A percentile compares a stretch with the other conserved stretches of the same genome.
Evolutionary conservation across 768 basidiomycete genomes (phyloP).

Genomic region (Pluteus cervinus): DNA sequence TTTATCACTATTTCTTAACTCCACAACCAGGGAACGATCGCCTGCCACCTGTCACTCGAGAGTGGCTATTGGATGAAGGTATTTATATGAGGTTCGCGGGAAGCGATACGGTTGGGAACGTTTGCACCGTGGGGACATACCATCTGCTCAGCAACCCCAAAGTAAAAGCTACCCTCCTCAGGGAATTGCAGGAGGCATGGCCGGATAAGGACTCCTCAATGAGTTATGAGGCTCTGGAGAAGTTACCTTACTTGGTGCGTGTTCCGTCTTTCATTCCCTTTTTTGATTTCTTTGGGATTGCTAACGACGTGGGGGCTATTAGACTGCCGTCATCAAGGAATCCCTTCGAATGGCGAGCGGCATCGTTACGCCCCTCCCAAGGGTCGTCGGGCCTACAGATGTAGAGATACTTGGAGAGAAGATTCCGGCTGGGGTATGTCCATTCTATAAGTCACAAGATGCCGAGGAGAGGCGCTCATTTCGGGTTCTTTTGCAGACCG

Average conservation of each 20-base stretch:
- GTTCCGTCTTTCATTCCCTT: neutral
- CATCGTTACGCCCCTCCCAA: conserved; percentile 29
- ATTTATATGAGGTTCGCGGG: conserved; percentile 34
- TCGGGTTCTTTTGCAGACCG: conserved; percentile 21
- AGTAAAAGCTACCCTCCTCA: conserved; percentile 21
- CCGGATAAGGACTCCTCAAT: conserved; percentile 27
- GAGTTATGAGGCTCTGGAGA: conserved; percentile 31
- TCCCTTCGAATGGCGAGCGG: conserved; percentile 36
- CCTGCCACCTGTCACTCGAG: conserved; percentile 22
- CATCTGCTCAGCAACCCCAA: conserved; percentile 25
- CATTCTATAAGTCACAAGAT: neutral
- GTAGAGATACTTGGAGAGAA: conserved; percentile 25
- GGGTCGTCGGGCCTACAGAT: conserved; percentile 29
- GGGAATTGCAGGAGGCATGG: conserved; percentile 32
- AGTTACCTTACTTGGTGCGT: conserved; percentile 41
- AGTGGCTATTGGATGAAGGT: conserved; percentile 31
- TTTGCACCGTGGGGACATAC: conserved; percentile 28
- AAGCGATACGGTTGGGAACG: conserved; percentile 37
- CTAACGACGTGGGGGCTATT: too few species aligned
- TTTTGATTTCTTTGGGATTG: too few species aligned
- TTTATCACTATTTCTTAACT: conserved; percentile 30
- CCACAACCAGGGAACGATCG: conserved; percentile 24
- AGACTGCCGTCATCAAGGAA: conserved; percentile 45
- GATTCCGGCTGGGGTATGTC: conserved; percentile 32
- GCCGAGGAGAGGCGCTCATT: neutral